Evolutionary conservation across 345 rosid species (phyloP).

Genomic region (Ricinus communis): DNA sequence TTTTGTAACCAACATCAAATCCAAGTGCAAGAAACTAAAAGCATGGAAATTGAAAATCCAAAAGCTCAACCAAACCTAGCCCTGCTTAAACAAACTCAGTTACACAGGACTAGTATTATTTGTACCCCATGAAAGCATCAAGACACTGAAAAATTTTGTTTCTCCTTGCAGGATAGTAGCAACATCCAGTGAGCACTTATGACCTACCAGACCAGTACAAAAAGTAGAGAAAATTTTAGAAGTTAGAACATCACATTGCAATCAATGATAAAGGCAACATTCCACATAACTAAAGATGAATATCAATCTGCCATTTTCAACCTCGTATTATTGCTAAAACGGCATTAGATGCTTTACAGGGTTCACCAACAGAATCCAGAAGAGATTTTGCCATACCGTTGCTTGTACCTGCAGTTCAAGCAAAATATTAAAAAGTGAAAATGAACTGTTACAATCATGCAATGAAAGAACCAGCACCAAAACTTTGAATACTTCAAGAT

Average conservation of each 20-base stretch:
- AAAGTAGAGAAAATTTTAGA: constrained; percentile 17
- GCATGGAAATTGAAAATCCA: not conserved
- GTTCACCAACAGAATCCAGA: constrained; percentile 71
- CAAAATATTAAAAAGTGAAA: not conserved
- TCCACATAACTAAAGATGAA: constrained; percentile 3
- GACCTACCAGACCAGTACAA: constrained; percentile 72
- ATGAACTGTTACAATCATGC: not conserved
- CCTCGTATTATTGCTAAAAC: constrained; percentile 82
- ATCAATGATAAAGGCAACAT: constrained; percentile 2
- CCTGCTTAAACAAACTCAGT: not conserved
- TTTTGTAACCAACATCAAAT: not conserved
- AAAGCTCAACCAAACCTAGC: too few species aligned
- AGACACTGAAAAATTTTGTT: constrained; percentile 68
- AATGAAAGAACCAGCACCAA: not conserved
- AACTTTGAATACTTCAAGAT: not conserved
- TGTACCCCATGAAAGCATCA: constrained; percentile 98
- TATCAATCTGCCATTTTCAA: constrained; percentile 23
- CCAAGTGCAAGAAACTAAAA: not conserved
- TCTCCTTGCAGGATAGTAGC: constrained; percentile 76
- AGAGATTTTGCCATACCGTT: constrained; percentile 94
- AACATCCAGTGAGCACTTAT: constrained; percentile 69
- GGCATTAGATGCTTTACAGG: constrained; percentile 64
- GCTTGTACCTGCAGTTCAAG: constrained; percentile 60
- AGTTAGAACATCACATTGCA: constrained; percentile 9
- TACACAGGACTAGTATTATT: not conserved